phyloP scores from a whole-genome alignment of 164 flowering plant genomes.

The Berberis vulgaris region DNA sequence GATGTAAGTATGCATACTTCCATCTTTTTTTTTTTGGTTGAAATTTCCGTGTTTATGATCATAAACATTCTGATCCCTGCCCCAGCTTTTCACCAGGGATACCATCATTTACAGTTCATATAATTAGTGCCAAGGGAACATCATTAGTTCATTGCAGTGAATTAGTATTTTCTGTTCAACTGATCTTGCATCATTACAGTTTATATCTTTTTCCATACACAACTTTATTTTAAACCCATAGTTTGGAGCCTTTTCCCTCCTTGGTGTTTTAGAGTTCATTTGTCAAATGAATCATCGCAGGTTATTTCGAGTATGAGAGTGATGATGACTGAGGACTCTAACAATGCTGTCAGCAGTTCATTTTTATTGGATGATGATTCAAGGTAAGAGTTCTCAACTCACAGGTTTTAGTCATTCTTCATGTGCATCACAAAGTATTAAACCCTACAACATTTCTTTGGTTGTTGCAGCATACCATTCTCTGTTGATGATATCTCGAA shows the following conservation, averaged over 20 bases:
- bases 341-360: constrained; percentile 81
- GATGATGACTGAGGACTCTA: constrained; percentile 89
- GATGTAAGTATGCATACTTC: constrained; percentile 45
- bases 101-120: too few relatives aligned
- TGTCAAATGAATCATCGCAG: constrained; percentile 23
- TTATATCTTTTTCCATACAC: neutral
- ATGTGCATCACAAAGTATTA: neutral
- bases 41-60: neutral
- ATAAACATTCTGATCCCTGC: neutral
- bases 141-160: too few relatives aligned
- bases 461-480: constrained; percentile 82
- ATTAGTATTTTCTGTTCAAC: too few relatives aligned
- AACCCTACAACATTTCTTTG: neutral
- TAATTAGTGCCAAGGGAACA: too few relatives aligned
- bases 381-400: constrained; percentile 35
- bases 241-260: neutral
- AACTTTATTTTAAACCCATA: neutral
- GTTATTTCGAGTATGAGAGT: constrained; percentile 91
- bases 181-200: neutral
- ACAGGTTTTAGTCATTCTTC: neutral
- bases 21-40: neutral
- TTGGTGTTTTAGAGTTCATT: neutral
- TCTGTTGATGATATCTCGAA: constrained; percentile 91
- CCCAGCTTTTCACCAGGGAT: neutral
- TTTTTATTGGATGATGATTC: constrained; percentile 92